Evolutionary conservation across 768 basidiomycete species (phyloP).

Genomic region (Fomitopsis pulvina): DNA sequence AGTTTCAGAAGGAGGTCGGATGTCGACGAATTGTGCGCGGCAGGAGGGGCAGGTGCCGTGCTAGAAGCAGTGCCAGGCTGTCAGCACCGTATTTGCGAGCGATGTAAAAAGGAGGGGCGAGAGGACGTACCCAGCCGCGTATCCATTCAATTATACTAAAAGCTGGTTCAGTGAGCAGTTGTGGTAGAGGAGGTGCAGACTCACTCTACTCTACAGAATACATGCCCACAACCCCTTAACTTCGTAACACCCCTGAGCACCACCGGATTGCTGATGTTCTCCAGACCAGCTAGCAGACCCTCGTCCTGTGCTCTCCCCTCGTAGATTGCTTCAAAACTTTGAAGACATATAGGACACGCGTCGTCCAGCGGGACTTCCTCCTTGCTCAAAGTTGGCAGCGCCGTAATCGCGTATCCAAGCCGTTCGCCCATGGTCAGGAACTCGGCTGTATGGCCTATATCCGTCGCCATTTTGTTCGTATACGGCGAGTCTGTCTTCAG

Average conservation of each 20-base stretch:
- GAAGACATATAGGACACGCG: constrained; percentile 60
- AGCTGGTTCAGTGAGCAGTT: not conserved
- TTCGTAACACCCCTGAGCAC: constrained; percentile 43
- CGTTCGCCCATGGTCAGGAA: constrained; percentile 17
- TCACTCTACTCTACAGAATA: constrained; percentile 65
- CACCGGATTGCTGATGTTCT: constrained; percentile 16
- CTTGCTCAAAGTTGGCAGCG: constrained; percentile 36
- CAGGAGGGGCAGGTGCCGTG: constrained; percentile 72
- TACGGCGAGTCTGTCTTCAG: not conserved
- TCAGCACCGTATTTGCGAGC: no score
- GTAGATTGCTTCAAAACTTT: constrained; percentile 41
- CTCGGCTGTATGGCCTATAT: constrained; percentile 11
- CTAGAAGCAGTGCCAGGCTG: no score
- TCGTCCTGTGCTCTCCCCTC: constrained; percentile 12
- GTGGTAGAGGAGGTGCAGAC: constrained; percentile 9
- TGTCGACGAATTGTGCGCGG: constrained; percentile 50
- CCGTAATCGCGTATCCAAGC: constrained; percentile 34
- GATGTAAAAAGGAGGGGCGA: no score
- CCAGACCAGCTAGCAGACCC: constrained; percentile 2
- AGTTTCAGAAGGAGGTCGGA: constrained; percentile 41
- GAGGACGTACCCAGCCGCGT: constrained; percentile 38
- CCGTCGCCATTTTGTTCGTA: not conserved
- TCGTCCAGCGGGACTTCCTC: constrained; percentile 41
- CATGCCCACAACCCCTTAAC: constrained; percentile 52
- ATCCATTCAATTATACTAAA: constrained; percentile 65